Evolutionary conservation across 176 grass and related monocot genomes (phyloP).

Genomic region (maize (Zea mays)): DNA sequence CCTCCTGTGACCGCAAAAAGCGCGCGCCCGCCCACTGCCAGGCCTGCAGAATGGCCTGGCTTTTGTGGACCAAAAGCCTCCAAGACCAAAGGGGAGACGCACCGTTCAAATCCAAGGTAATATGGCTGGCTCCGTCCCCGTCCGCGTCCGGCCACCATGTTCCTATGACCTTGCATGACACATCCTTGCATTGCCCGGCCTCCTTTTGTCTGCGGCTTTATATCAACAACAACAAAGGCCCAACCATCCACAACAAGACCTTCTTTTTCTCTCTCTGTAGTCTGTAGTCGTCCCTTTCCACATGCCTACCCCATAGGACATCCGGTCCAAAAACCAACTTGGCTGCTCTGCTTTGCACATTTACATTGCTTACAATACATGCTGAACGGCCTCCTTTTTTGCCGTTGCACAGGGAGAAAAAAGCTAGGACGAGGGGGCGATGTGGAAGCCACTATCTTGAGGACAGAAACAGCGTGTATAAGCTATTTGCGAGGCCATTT

Average conservation of each 20-base stretch:
- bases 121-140: constrained; percentile 23
- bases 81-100: constrained; percentile 52
- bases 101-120: constrained; percentile 58
- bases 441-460: constrained; percentile 60
- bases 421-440: constrained; percentile 48
- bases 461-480: constrained; percentile 46
- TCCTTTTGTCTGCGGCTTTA: constrained; percentile 47
- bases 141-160: constrained; percentile 29
- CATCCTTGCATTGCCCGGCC: constrained; percentile 35
- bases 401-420: constrained; percentile 38
- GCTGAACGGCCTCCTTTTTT: constrained; percentile 15
- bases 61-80: constrained; percentile 50
- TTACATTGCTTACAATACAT: not conserved
- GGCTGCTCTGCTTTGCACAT: constrained; percentile 6
- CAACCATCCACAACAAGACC: constrained; percentile 16
- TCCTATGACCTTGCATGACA: constrained; percentile 38
- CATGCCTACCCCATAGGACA: constrained; percentile 11
- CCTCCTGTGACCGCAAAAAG: constrained; percentile 45
- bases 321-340: constrained; percentile 21
- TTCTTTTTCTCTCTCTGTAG: constrained; percentile 16
- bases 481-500: constrained; percentile 20
- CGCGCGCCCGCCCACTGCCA: constrained; percentile 26
- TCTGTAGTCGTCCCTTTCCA: constrained; percentile 29
- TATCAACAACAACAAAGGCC: constrained; percentile 51
- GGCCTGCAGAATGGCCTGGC: constrained; percentile 44